These are phyloP conservation scores for Melastoma candidum DNA, from an alignment of 441 rosid genomes.

Conservation along the genomic window DNA sequence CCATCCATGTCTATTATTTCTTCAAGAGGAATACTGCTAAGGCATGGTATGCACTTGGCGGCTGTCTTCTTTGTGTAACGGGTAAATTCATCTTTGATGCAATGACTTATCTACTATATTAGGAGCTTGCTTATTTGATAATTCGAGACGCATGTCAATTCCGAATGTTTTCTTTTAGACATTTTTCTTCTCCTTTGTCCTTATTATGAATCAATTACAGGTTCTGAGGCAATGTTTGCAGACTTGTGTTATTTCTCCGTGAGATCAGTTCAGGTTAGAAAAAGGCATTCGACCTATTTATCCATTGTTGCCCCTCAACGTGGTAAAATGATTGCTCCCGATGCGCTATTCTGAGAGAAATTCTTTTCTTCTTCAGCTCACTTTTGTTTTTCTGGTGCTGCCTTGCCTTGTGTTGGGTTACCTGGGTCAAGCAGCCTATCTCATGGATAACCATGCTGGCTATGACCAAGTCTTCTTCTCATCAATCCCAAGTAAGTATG, in stretches of 20 bases:
- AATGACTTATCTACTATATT: constrained; percentile 1
- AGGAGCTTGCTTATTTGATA: neutral
- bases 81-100: constrained; percentile 27
- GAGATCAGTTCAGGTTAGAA: constrained; percentile 84
- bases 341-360: constrained; percentile 25
- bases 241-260: constrained; percentile 98
- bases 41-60: constrained; percentile 95
- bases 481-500: constrained; percentile 77
- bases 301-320: constrained; percentile 3
- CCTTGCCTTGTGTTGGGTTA: constrained; percentile 95
- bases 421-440: constrained; percentile 98
- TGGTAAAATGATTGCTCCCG: constrained; percentile 5
- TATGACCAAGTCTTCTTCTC: constrained; percentile 70
- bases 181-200: neutral
- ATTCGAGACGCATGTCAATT: neutral
- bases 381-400: constrained; percentile 87
- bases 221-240: constrained; percentile 99
- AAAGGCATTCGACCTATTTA: constrained; percentile 4
- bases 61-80: constrained; percentile 96
- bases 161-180: neutral
- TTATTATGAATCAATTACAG: constrained; percentile 24
- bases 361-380: constrained; percentile 71
- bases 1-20: constrained; percentile 71
- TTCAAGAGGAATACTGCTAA: constrained; percentile 75
- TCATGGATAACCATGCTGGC: constrained; percentile 49